Evolutionary conservation across 1,139 yeast genomes (phyloP).

Genomic region (Saccharomyces hybrid): DNA sequence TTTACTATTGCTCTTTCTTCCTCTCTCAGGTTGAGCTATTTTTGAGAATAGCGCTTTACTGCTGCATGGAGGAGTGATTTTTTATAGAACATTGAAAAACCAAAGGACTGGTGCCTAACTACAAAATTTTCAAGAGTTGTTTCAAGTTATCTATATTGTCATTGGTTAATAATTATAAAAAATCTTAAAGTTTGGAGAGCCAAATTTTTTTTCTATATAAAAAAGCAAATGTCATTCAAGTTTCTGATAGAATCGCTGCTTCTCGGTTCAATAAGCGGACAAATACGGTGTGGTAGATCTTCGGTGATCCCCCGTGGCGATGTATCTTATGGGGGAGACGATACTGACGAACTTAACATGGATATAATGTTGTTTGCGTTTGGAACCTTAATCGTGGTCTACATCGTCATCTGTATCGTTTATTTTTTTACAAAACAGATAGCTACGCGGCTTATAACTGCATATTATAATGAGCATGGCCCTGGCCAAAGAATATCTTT

Average conservation of each 20-base stretch:
- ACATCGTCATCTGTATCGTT: slow-evolving; percentile 17
- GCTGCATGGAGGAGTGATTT: not conserved
- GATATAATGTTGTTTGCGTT: slow-evolving; percentile 21
- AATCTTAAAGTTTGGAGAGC: not conserved
- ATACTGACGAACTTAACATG: slow-evolving; percentile 17
- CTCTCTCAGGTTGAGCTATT: not conserved
- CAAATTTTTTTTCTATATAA: not conserved
- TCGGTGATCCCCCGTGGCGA: not conserved
- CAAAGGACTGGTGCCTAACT: not conserved
- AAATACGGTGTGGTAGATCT: not conserved
- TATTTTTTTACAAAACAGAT: slow-evolving; percentile 18
- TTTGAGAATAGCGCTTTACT: not conserved
- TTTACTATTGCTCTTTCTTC: not conserved
- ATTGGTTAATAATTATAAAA: not conserved
- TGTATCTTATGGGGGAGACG: not conserved
- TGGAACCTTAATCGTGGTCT: slow-evolving; percentile 20
- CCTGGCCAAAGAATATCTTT: slow-evolving; percentile 12
- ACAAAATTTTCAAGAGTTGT: not conserved
- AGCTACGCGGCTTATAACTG: slow-evolving; percentile 15
- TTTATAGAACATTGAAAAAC: not conserved
- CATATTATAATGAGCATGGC: slow-evolving; percentile 2
- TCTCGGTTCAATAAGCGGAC: not conserved
- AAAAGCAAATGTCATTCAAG: not conserved
- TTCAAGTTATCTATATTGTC: not conserved
- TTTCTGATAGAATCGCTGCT: not conserved